Evolutionary conservation across 441 rosid genomes (phyloP), one percentile per base, ranked within the genome.

Genomic region (Croton laevigatus): DNA sequence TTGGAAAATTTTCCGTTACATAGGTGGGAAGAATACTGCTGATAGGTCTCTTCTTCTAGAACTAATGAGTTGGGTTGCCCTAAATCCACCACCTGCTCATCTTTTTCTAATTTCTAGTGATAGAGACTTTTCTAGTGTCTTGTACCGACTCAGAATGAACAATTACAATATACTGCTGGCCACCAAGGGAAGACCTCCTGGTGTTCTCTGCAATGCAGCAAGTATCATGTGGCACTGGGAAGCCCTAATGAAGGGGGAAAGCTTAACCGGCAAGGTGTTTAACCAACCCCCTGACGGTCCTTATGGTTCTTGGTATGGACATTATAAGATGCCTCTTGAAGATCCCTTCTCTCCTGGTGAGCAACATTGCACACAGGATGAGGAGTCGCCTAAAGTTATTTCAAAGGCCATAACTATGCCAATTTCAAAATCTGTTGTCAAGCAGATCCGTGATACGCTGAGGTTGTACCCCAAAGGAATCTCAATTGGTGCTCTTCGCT

Each of bases 221-320:
- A 89, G 96, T 60, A 82, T 95, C 65, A 87, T 87, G 93, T 95
- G 98, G 97, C 76, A 82, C 44, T 95, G 99, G 99, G 73, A 78
- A 63, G 64, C 81, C 44, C 76, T 92, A 75, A 73, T 85, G 11
- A 84, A 52, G 75, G 88, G 89, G 46, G 83, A 87, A 64, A 73
- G 64, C 68, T 76, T 77, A 3, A 38, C 42, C 1, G 97, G 89
- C 59, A 89, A 76, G 79, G 69, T 85, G 75, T 91, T 84, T 77
- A 95, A 92, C 76, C 96, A 82, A 60, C 96, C 97, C 62, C 99
- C 98, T 1, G 99, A 95, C 82, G 97, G 98, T 73, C 91, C 94
- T 59, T 83, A 78, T 73, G 82, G 86, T 75, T 92, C 98, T 70
- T 95, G 97, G 98, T 95, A 92, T 76, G 98, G 97, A 75, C 87